Evolutionary conservation across 2,329 filamentous ascomycete genomes (phyloP), one percentile per base, ranked within the genome.

Genomic region (Fusarium albosuccineum): DNA sequence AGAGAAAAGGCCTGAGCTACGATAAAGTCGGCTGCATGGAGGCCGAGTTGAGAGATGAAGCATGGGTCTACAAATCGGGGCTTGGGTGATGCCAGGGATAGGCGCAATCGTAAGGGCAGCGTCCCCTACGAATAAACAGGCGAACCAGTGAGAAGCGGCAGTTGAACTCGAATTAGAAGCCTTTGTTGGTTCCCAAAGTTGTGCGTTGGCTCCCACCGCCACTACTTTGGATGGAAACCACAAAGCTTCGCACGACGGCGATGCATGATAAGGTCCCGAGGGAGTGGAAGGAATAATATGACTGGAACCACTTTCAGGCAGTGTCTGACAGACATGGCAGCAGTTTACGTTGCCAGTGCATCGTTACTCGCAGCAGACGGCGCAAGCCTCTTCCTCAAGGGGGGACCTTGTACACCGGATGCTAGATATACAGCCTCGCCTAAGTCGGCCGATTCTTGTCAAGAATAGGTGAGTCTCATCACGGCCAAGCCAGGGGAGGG

Each of bases 381-480:
- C 30, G 30, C 30, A 33, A 10, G 10, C 30, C 27, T 22, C 16
- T 27, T 16, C 17, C 44, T 30, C 42, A 30, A 60, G 44, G 30
- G 34, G 45, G 36, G 34, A 17, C 44, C 57, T 42, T 48, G 50
- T 10, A 37, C 7, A 22, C 14, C 11, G 27, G 9, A 60, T 60
- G 57, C 17, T 36, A 49, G 57, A 54, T 59, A 37, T 22, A 59
- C 37, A 42, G 29, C 33, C 16, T 46, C 39, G 40, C 40, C 55
- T 46, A 30, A 17, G 40, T 36, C 29, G 30, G 10, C 49, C 22
- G 4, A 22, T 22, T 22, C 4, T 33, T 33, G 9, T 11, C 30
- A 26, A n/a, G 39, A 22, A 52, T 41, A 26, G 7, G 10, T 39
- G 14, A 16, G 39, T 13, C 16, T 41, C 22, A 16, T 37, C 36